These are phyloP conservation scores for Liriodendron chinense DNA, from an alignment of 164 flowering plant genomes.

Conservation along the genomic window DNA sequence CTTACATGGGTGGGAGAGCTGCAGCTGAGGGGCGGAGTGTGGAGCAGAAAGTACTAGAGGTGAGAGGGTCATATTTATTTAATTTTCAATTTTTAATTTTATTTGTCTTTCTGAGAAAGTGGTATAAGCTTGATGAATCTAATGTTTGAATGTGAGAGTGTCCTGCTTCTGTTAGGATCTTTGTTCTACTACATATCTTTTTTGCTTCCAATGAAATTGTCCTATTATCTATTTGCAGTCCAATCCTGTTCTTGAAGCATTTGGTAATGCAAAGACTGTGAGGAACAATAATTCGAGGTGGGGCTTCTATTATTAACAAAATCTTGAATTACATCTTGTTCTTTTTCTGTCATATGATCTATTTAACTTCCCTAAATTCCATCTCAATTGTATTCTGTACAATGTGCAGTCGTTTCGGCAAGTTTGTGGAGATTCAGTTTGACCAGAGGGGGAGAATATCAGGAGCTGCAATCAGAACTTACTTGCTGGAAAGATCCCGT, in stretches of 20 bases:
- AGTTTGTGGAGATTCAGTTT: slow-evolving; percentile 99
- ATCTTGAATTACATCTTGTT: neutral
- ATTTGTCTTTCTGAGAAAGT: neutral
- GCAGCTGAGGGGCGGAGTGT: slow-evolving; percentile 62
- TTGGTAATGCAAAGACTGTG: slow-evolving; percentile 99
- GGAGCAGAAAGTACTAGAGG: slow-evolving; percentile 91
- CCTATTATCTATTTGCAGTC: slow-evolving; percentile 51
- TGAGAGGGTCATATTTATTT: slow-evolving; percentile 12
- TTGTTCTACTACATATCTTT: neutral
- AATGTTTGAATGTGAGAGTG: neutral
- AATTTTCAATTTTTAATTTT: neutral
- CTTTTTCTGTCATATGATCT: neutral
- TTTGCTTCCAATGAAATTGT: neutral
- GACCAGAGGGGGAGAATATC: slow-evolving; percentile 85
- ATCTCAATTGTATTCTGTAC: slow-evolving; percentile 9
- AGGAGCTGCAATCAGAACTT: slow-evolving; percentile 98
- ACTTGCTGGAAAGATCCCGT: slow-evolving; percentile 95
- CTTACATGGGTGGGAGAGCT: slow-evolving; percentile 87
- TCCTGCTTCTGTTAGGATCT: neutral
- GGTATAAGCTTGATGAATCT: neutral
- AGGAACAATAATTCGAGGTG: slow-evolving; percentile 98
- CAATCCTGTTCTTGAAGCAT: slow-evolving; percentile 98
- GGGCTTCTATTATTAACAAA: neutral
- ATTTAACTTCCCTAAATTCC: neutral
- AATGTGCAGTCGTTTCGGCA: slow-evolving; percentile 89